Base-by-base conservation (phyloP, 2,329 filamentous ascomycete genomes). In the Ciborinia camelliae region DNA sequence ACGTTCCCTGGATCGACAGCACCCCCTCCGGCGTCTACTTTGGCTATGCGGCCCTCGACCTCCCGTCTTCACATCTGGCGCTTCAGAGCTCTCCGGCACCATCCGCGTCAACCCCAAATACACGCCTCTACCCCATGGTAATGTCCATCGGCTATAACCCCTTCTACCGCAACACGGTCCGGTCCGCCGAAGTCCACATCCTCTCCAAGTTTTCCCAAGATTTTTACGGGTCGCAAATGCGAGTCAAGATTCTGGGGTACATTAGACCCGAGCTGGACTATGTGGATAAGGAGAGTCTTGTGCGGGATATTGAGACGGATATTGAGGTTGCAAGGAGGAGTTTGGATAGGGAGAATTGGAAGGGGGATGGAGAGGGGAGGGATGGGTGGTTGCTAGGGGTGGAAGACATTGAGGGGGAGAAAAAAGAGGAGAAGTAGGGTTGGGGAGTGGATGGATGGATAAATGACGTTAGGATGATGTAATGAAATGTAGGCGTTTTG, bases 91-190 rank as follows among this genome's bases (percentile, higher is more conserved):
- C 63, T 32, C 59, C 60, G 65, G 50, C 47, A 62, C 26, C 43
- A 66, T 18, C 62, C 68, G 2, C 52, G 69, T 74, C 30, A 60
- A 14, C 32, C 52, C n/a, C 47, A 43, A 63, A 68, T 50, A 78
- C 72, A 72, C 73, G 75, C 52, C 81, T 95, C 64, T 91, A 89
- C 77, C 91, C 91, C 1, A 95, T 96, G 84, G 92, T 96, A 70
- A 90, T 97, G 88, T 91, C 87, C 67, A 94, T 97, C 70, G 95
- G 95, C 52, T 98, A 93, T 84, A 99, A 98, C 78, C 95, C 95
- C 0, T 98, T 93, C 79, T 99, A 97, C 84, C 92, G 93, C 76
- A 98, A 99, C 82, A 88, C 84, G 5, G 86, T 91, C 54, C 88
- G 91, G 68, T 91, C 86, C 68, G 92, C 95, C 60, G 92, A 97